These are phyloP conservation scores for Piromyces finnis DNA, from an alignment of 192 early-diverging fungal genomes.

Conservation along the genomic window DNA sequence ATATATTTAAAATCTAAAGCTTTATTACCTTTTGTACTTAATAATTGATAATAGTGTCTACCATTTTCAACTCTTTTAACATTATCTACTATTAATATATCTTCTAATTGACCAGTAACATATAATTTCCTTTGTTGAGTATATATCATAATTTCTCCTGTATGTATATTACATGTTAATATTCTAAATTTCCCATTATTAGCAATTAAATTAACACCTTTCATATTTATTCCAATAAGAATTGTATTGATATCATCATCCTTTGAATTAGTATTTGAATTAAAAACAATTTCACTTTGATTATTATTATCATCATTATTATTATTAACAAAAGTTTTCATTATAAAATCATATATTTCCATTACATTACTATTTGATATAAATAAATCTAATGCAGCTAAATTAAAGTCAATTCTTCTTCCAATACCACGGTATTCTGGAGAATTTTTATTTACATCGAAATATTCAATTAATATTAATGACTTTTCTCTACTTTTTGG, in stretches of 20 bases:
- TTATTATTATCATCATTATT: too few species aligned
- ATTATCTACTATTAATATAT: not conserved
- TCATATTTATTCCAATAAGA: not conserved
- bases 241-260: not conserved
- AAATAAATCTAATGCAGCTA: conserved; percentile 44
- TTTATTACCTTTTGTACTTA: not conserved
- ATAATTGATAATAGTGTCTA: not conserved
- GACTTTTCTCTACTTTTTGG: not conserved
- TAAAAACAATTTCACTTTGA: too few species aligned
- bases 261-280: not conserved
- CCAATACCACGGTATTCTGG: not conserved
- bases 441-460: not conserved
- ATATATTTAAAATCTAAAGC: not conserved
- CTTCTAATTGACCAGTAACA: not conserved
- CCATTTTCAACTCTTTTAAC: not conserved
- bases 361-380: conserved; percentile 70
- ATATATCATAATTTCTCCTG: not conserved
- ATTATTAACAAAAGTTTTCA: conserved; percentile 43
- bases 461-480: not conserved
- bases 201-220: not conserved
- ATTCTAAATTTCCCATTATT: not conserved
- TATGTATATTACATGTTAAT: not conserved
- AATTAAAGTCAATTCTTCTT: not conserved
- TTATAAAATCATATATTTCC: conserved; percentile 65
- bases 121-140: not conserved